Evolutionary conservation across 2,329 filamentous ascomycete genomes (phyloP), one percentile per base, ranked within the genome.

Genomic region (Hirsutella thompsonii): DNA sequence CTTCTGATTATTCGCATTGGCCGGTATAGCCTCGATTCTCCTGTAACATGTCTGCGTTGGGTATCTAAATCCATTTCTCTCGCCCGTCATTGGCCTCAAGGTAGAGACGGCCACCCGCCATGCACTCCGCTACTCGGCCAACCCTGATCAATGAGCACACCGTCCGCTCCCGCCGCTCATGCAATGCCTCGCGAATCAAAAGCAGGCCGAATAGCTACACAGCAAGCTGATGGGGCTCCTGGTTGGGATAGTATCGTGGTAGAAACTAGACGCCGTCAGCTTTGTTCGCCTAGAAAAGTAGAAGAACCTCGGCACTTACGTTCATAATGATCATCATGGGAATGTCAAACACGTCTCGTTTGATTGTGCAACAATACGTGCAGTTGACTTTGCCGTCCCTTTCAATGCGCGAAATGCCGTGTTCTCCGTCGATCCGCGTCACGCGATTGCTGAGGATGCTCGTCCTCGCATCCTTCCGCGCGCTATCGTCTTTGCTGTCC

Each of bases 271-370:
- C 14, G 26, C 10, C 19, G 45, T 57, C 38, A 59, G 54, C 35
- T 11, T 29, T 11, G 20, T n/a, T 14, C 13, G 8, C 8, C 16
- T n/a, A 9, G 4, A 18, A 11, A 14, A 9, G 16, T n/a, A 16
- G 16, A 5, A n/a, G 32, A 34, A 16, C 5, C 10, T 2, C 38
- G 8, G 8, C 8, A 81, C 89, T 81, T 61, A 95, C 92, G 67
- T 95, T 95, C 69, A 96, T 90, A 55, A 95, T 85, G 61, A 96
- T 93, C 66, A 96, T 72, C 87, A 95, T 94, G 19, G 92, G 92
- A 61, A 96, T 94, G 65, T 96, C 90, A 66, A 96, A 96, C 33
- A 92, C 86, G 61, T 98, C 92, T 47, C 90, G 74, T 66, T 94
- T 94, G 47, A 96, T 89, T 47, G 86, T 90, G 89, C 90, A 96